phyloP scores from a whole-genome alignment of 1,284 basidiomycete genomes.

The Fomitopsis schrenkii region DNA sequence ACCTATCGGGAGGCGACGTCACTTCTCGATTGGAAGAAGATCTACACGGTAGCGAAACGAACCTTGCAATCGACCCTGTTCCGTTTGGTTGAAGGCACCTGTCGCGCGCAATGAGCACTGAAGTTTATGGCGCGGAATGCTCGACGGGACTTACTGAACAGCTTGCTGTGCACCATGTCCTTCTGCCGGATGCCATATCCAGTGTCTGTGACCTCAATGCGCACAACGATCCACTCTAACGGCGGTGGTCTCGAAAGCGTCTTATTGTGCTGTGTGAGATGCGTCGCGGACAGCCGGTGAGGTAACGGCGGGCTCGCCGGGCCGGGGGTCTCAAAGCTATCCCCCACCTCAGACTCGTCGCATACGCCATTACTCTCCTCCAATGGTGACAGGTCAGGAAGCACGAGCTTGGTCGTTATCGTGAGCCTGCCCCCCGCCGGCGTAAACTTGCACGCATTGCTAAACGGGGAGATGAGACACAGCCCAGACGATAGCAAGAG shows the following conservation, averaged over 20 bases:
- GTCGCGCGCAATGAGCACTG: not conserved
- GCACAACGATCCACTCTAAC: slow-evolving; percentile 63
- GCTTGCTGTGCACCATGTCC: slow-evolving; percentile 71
- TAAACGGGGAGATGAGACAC: slow-evolving; percentile 19
- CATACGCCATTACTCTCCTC: slow-evolving; percentile 1
- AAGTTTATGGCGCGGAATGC: not conserved
- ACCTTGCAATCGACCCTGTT: slow-evolving; percentile 78
- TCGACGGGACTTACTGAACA: slow-evolving; percentile 59
- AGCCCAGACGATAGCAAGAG: not conserved
- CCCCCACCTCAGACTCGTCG: not conserved
- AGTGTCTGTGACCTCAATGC: slow-evolving; percentile 81
- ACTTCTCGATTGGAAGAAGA: not conserved
- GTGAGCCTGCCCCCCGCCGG: slow-evolving; percentile 63
- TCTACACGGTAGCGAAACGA: not conserved
- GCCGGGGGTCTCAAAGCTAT: not conserved
- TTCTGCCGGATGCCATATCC: slow-evolving; percentile 70
- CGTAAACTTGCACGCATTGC: slow-evolving; percentile 81
- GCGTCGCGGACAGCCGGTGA: slow-evolving; percentile 39
- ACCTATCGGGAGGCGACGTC: slow-evolving; percentile 30
- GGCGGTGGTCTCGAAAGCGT: slow-evolving; percentile 31
- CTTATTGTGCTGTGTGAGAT: slow-evolving; percentile 49
- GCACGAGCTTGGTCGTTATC: slow-evolving; percentile 56
- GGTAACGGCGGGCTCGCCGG: not conserved
- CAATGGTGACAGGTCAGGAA: slow-evolving; percentile 28
- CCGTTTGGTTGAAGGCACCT: slow-evolving; percentile 78